Evolutionary conservation across 257 asterid genomes (phyloP).

Genomic region (Gentiana macrophylla): DNA sequence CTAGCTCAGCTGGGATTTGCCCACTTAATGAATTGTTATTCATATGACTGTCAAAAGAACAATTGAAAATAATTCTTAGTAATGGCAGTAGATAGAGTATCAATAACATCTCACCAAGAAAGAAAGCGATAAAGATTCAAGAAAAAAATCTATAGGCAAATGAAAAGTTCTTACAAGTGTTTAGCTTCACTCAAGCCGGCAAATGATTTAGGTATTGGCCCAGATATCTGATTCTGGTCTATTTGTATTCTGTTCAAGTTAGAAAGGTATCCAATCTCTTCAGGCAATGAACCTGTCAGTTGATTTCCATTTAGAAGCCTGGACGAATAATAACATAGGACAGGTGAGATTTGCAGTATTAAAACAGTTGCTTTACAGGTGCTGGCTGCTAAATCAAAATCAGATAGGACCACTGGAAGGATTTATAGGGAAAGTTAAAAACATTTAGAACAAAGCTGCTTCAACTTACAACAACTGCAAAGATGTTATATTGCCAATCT

Average conservation of each 20-base stretch:
- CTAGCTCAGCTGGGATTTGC: constrained; percentile 67
- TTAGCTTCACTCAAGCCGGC: constrained; percentile 51
- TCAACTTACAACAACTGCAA: constrained; percentile 68
- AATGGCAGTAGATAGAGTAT: neutral
- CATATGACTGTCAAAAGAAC: constrained; percentile 70
- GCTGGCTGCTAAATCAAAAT: neutral
- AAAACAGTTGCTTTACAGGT: too few species aligned
- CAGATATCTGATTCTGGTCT: constrained; percentile 81
- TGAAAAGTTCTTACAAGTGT: constrained; percentile 53
- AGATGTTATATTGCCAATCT: constrained; percentile 69
- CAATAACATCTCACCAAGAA: too few species aligned
- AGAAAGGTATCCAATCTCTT: constrained; percentile 75
- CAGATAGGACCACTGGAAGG: neutral
- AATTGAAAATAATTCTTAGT: constrained; percentile 6
- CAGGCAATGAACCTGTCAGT: constrained; percentile 85
- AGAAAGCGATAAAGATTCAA: constrained; percentile 1
- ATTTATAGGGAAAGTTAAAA: constrained; percentile 1
- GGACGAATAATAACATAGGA: constrained; percentile 11
- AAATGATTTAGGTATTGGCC: constrained; percentile 68
- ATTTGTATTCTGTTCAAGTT: constrained; percentile 90
- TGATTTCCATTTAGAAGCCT: constrained; percentile 95
- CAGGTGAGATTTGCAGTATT: too few species aligned
- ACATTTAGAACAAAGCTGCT: constrained; percentile 6
- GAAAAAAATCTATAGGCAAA: constrained; percentile 6
- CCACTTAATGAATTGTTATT: constrained; percentile 94